Evolutionary conservation across 306 rosid species (phyloP), one percentile per base, ranked within the genome.

Genomic region (Boehmeria nivea): DNA sequence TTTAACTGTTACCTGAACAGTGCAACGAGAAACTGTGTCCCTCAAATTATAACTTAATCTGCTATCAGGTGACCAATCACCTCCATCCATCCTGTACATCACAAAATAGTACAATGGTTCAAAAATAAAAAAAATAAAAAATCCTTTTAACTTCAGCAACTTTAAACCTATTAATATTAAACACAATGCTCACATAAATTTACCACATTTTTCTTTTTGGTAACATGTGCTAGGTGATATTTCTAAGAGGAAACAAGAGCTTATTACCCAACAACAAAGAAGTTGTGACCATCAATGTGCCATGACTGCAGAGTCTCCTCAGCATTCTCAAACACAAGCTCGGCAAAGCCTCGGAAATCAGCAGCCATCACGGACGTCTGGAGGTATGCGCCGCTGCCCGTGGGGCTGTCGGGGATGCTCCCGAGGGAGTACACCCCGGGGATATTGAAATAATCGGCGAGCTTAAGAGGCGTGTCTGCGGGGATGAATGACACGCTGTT

Each of bases 1-100:
- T n/a, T n/a, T n/a, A n/a, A n/a, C n/a, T n/a, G n/a, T n/a, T n/a
- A 88, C 97, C 89, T 85, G 97, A 75, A 83, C 87, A 1, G 95
- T 81, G 77, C 64, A 72, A 36, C 91, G 95, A 74, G 93, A 76
- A 54, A 89, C 46, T 6, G 95, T 75, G 72, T 89, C 97, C 74
- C 81, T 59, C 65, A 85, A 37, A 73, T 89, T 85, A 79, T 89
- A 89, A 51, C 20, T 64, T 36, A 43, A 49, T 60, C 89, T 77
- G 74, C 87, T 86, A 13, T 75, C 78, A 24, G 66, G 64, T 21
- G 87, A 27, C 97, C 97, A 89, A 49, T 55, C 80, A 48, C 97
- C 97, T 65, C 82, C 89, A 72, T 89, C 83, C 95, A 89, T 85
- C 63, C 97, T 89, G 72, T 12, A 42, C 60, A 70, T 54, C 55